Percentiles rank a stretch among this genome's conserved stretches.
Evolutionary conservation across 1,284 basidiomycete species (phyloP).

Genomic region (Boletus sp.): DNA sequence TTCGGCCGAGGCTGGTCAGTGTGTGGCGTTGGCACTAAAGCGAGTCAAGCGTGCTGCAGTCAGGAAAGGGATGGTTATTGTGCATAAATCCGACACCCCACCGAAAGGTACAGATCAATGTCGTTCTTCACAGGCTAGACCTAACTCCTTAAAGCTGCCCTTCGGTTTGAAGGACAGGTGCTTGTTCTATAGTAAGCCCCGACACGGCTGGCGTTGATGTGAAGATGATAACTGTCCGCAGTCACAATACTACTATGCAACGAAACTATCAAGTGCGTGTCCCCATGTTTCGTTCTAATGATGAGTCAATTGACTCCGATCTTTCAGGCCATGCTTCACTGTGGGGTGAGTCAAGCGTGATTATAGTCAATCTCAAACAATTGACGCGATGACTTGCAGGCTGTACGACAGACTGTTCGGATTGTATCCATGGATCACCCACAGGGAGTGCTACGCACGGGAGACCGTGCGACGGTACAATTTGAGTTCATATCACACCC

Average conservation of each 20-base stretch:
- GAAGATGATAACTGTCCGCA: conserved; percentile 35
- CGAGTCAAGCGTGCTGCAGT: conserved; percentile 80
- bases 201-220: not conserved
- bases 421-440: conserved; percentile 89
- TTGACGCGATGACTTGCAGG: conserved; percentile 40
- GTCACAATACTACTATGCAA: conserved; percentile 91
- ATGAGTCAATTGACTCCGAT: conserved; percentile 7
- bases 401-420: conserved; percentile 86
- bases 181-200: conserved; percentile 72
- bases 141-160: conserved; percentile 51
- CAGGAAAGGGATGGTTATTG: conserved; percentile 93
- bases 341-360: conserved; percentile 55
- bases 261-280: conserved; percentile 77
- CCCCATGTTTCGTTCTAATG: not conserved
- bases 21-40: conserved; percentile 92
- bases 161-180: conserved; percentile 82
- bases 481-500: conserved; percentile 91
- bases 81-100: conserved; percentile 74
- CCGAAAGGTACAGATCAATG: conserved; percentile 57
- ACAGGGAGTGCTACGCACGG: conserved; percentile 83
- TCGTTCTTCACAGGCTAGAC: not conserved
- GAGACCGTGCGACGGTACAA: conserved; percentile 84
- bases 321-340: conserved; percentile 77
- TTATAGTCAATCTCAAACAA: not conserved
- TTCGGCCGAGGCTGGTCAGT: conserved; percentile 91